Percentiles rank a stretch among this genome's conserved stretches.
Conservation (phyloP, 1,284 basidiomycete genomes). For the Ustilago trichophora region DNA sequence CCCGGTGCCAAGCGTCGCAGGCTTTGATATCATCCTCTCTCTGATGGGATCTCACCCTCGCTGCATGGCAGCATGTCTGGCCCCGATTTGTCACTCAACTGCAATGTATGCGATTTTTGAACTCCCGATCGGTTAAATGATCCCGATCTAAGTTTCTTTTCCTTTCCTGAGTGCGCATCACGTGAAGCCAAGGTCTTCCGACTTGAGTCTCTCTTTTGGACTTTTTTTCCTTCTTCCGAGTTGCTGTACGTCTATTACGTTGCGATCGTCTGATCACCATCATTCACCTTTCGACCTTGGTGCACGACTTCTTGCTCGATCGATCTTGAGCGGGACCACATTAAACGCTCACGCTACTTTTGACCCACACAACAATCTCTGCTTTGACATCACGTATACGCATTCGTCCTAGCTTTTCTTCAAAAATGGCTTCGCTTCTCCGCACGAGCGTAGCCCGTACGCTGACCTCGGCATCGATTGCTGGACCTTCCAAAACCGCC, state of each 20-base stretch:
- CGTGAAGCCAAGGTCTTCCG: not conserved
- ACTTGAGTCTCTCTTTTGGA: not conserved
- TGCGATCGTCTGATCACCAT: too few species aligned
- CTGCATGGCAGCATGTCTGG: not conserved
- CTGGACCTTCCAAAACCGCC: constrained; percentile 14
- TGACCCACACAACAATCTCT: too few species aligned
- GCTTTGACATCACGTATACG: too few species aligned
- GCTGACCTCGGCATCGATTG: not conserved
- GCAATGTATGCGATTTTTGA: too few species aligned
- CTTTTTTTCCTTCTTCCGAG: not conserved
- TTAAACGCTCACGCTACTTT: too few species aligned
- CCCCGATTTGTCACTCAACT: not conserved
- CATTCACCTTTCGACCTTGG: too few species aligned
- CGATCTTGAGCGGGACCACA: too few species aligned
- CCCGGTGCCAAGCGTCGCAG: constrained; percentile 35
- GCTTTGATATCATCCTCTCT: constrained; percentile 1
- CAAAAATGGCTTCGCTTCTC: constrained; percentile 18
- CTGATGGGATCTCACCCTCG: not conserved
- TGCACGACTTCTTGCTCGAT: too few species aligned
- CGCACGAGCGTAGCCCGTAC: constrained; percentile 2
- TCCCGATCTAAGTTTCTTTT: too few species aligned
- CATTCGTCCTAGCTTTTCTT: too few species aligned
- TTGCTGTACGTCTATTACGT: too few species aligned
- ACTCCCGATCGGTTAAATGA: constrained; percentile 6
- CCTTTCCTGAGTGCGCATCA: too few species aligned